phyloP scores from a whole-genome alignment of 2,329 filamentous ascomycete species.

The Sclerotinia subarctica region DNA sequence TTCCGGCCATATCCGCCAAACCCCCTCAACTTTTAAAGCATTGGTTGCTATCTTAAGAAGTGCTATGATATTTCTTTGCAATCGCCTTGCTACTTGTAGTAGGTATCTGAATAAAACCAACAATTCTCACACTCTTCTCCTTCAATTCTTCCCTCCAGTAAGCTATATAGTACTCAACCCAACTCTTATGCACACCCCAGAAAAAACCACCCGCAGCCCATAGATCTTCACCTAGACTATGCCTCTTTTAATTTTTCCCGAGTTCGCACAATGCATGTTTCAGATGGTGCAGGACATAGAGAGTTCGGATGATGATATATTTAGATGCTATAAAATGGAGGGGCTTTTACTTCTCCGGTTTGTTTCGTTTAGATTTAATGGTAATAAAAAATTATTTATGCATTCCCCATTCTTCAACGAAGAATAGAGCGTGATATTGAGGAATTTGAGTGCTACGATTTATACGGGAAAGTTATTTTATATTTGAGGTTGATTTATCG shows the following conservation, averaged over 20 bases:
- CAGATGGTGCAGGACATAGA: too few species aligned
- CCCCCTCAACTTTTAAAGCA: slow-evolving; percentile 14
- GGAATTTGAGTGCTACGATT: background rate
- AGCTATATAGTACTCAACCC: too few species aligned
- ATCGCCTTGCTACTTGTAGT: slow-evolving; percentile 15
- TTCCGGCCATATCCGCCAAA: slow-evolving; percentile 16
- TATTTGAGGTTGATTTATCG: background rate
- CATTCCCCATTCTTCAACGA: background rate
- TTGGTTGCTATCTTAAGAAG: slow-evolving; percentile 19
- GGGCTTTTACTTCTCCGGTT: background rate
- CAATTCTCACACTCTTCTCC: background rate
- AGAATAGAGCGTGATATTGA: background rate
- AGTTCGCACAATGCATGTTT: background rate
- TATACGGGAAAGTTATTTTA: too few species aligned
- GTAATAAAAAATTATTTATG: background rate
- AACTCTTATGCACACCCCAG: background rate
- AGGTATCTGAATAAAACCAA: background rate
- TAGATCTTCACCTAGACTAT: background rate
- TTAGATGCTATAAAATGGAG: background rate
- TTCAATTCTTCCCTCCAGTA: background rate
- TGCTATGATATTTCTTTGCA: slow-evolving; percentile 17
- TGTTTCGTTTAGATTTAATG: background rate
- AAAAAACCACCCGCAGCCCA: background rate
- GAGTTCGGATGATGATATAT: background rate
- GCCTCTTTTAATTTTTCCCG: background rate